phyloP scores from a whole-genome alignment of 2,329 filamentous ascomycete genomes.

The Plectosphaerella cucumerina region DNA sequence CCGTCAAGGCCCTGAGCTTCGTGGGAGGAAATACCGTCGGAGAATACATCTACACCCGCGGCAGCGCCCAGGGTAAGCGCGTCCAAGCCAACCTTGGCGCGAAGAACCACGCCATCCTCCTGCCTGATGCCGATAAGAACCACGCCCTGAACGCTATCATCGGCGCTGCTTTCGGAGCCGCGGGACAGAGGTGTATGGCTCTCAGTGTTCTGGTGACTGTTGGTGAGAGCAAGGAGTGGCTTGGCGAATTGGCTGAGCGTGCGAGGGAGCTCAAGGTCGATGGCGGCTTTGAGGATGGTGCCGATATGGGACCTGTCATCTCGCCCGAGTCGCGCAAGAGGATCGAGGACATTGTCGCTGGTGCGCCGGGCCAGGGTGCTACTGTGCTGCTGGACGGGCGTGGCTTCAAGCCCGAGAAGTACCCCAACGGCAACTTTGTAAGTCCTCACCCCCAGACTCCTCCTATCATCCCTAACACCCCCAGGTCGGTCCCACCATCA shows the following conservation, averaged over 20 bases:
- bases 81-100: slow-evolving; percentile 66
- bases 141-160: slow-evolving; percentile 62
- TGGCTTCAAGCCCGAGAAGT: slow-evolving; percentile 15
- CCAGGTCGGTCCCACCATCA: slow-evolving; percentile 25
- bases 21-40: slow-evolving; percentile 66
- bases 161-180: slow-evolving; percentile 65
- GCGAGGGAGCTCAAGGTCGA: slow-evolving; percentile 45
- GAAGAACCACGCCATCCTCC: slow-evolving; percentile 65
- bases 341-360: slow-evolving; percentile 16
- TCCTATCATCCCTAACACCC: neutral
- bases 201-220: slow-evolving; percentile 61
- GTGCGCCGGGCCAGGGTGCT: slow-evolving; percentile 16
- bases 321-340: slow-evolving; percentile 13
- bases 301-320: slow-evolving; percentile 18
- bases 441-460: neutral
- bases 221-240: slow-evolving; percentile 62
- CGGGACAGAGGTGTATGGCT: slow-evolving; percentile 67
- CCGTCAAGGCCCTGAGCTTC: slow-evolving; percentile 66
- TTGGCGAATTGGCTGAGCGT: slow-evolving; percentile 57
- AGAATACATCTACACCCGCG: slow-evolving; percentile 64
- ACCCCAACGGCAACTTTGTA: slow-evolving; percentile 12
- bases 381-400: slow-evolving; percentile 16
- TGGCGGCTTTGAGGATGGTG: slow-evolving; percentile 16
- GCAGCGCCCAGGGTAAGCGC: slow-evolving; percentile 66
- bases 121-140: slow-evolving; percentile 68